phyloP scores from a whole-genome alignment of 2,329 filamentous ascomycete species.

The Hypoxylon sp. region DNA sequence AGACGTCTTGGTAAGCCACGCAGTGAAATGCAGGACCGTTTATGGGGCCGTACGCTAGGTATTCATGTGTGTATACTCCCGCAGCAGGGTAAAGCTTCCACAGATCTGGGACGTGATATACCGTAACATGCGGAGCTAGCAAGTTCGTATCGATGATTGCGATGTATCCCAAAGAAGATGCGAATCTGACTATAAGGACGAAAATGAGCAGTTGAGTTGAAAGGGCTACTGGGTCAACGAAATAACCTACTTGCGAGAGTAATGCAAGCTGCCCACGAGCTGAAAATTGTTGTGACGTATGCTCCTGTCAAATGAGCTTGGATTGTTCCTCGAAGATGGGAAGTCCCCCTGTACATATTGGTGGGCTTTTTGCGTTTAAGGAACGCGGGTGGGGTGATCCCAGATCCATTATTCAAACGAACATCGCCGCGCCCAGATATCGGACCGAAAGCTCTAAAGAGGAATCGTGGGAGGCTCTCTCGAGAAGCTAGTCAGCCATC shows the following conservation, averaged over 20 bases:
- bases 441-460: constrained; percentile 26
- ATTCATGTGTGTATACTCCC: constrained; percentile 4
- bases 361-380: constrained; percentile 21
- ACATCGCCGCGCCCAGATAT: constrained; percentile 24
- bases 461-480: constrained; percentile 22
- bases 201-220: background rate
- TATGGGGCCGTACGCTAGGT: constrained; percentile 27
- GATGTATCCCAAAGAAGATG: background rate
- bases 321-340: background rate
- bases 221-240: background rate
- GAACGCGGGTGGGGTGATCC: constrained; percentile 25
- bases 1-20: background rate
- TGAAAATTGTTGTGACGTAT: constrained; percentile 3
- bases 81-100: too few species aligned
- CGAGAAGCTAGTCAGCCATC: constrained; percentile 4
- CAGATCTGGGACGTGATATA: constrained; percentile 21
- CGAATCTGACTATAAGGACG: background rate
- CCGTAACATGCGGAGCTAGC: constrained; percentile 13
- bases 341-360: constrained; percentile 21
- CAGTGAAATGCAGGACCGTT: constrained; percentile 21
- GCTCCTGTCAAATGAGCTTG: background rate
- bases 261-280: constrained; percentile 30
- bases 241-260: constrained; percentile 8
- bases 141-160: constrained; percentile 19
- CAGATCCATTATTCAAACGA: constrained; percentile 16